Base-by-base conservation (phyloP, 2,329 filamentous ascomycete species). In the Penicillium griseofulvum region DNA sequence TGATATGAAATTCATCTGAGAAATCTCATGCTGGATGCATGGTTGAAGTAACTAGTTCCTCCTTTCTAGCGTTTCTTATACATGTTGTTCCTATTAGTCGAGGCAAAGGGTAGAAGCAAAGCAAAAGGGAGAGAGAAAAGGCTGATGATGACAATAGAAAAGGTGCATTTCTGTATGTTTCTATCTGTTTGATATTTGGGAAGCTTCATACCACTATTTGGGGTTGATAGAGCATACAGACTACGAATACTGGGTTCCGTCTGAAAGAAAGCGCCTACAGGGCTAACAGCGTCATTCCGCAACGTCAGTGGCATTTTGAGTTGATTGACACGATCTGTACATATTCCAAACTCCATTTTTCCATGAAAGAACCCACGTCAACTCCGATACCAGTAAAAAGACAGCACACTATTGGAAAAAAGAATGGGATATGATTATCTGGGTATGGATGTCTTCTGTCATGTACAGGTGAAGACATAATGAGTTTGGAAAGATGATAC, bases 301-400 rank as follows among this genome's bases (percentile, higher is more conserved):
- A 10, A 29, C 7, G 19, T 17, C 37, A 33, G 8, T 24, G 16
- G 16, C 38, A 26, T 17, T 42, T 22, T 8, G 11, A 43, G 33
- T 26, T 14, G 37, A 43, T 49, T 17, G 19, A 26, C 46, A 36
- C 17, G 29, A 43, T 42, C 42, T 55, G 22, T 54, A 56, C 46
- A 56, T 22, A 31, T 24, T 10, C 29, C 36, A n/a, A 49, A 17
- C 44, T 29, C 38, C 37, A 9, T 29, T 54, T 36, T 22, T 7
- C 22, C 22, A 9, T 9, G 7, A 37, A 50, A 31, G 34, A 49
- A 36, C 19, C 31, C 36, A 49, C 36, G 44, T 33, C 29, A 57
- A 65, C 58, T 59, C 62, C 62, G 46, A 55, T 49, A 54, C 49
- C 42, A 43, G 38, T 41, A 52, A 38, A 37, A 31, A 29, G 44